These are phyloP conservation scores for Senna tora DNA, from an alignment of 306 rosid genomes.

Conservation along the genomic window DNA sequence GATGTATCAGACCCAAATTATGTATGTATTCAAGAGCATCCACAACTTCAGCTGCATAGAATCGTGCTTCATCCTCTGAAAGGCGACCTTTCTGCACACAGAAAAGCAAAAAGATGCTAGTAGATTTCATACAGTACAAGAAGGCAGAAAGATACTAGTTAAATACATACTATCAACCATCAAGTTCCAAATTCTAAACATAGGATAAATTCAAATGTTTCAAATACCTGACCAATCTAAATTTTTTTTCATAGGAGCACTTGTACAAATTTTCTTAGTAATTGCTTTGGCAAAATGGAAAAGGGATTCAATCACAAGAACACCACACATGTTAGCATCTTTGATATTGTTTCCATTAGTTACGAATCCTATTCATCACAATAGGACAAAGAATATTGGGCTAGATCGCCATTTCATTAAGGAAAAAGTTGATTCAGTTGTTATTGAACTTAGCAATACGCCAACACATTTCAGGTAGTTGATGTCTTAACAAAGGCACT, in stretches of 20 bases:
- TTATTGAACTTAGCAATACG: no score
- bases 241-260: background rate
- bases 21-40: constrained; percentile 97
- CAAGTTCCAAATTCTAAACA: constrained; percentile 12
- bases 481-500: no score
- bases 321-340: background rate
- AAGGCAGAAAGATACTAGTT: constrained; percentile 7
- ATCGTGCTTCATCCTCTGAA: constrained; percentile 81
- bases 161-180: background rate
- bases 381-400: no score
- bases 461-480: no score
- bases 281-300: background rate
- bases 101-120: constrained; percentile 36
- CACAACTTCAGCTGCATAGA: constrained; percentile 94
- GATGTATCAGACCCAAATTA: constrained; percentile 88
- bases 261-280: background rate
- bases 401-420: no score
- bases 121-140: constrained; percentile 34
- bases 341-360: no score
- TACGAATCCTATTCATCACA: no score
- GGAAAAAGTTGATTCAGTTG: no score
- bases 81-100: constrained; percentile 82
- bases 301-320: background rate
- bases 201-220: constrained; percentile 18
- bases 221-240: background rate